Percentiles rank a stretch among this genome's conserved stretches.
Conservation (phyloP, 169 alveolate species). For the Babesia gibsoni region DNA sequence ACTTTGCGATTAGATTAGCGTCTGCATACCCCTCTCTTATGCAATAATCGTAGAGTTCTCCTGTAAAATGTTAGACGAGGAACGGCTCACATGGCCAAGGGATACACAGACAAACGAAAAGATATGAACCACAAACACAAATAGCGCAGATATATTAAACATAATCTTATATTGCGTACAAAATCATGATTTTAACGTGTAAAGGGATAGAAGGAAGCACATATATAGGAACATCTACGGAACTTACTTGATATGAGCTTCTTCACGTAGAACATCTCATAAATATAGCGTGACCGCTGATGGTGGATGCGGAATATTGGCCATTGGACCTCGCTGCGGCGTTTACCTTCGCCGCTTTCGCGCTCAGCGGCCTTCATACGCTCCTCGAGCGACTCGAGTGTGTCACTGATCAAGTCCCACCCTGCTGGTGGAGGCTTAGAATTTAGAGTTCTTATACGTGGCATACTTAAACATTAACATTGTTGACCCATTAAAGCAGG, state of each 20-base stretch:
- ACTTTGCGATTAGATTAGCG: slow-evolving; percentile 95
- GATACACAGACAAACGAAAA: not conserved
- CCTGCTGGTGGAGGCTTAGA: slow-evolving; percentile 90
- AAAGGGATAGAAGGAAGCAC: not conserved
- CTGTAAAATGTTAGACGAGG: slow-evolving; percentile 15
- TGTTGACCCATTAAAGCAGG: not conserved
- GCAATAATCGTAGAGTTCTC: slow-evolving; percentile 96
- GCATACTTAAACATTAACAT: slow-evolving; percentile 35
- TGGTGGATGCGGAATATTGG: slow-evolving; percentile 95
- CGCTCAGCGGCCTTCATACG: slow-evolving; percentile 95
- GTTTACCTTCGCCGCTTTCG: slow-evolving; percentile 91
- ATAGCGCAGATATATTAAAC: not conserved
- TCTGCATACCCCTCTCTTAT: slow-evolving; percentile 95
- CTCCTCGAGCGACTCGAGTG: slow-evolving; percentile 87
- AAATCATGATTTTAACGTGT: not conserved
- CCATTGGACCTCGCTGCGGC: slow-evolving; percentile 95
- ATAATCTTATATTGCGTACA: not conserved
- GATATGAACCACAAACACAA: not conserved
- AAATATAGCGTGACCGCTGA: slow-evolving; percentile 92
- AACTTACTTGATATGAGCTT: slow-evolving; percentile 88
- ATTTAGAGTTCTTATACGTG: slow-evolving; percentile 73
- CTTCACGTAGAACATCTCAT: slow-evolving; percentile 88
- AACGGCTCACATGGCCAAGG: slow-evolving; percentile 1
- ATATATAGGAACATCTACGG: not conserved
- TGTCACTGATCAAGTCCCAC: slow-evolving; percentile 92